Conservation (phyloP, 345 rosid species). For the Brassica cretica region DNA sequence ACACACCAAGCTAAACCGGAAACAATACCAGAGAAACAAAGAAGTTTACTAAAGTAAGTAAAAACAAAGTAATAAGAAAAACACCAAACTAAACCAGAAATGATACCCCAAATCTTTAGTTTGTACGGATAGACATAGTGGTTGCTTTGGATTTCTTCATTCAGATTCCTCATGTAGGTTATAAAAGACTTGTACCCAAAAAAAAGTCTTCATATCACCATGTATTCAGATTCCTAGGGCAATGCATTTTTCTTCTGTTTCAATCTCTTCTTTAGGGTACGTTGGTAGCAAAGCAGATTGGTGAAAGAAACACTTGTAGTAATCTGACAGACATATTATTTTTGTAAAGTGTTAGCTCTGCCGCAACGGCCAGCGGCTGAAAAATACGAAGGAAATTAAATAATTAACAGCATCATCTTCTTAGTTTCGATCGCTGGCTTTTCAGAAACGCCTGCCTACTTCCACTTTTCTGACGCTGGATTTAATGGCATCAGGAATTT, state of each 20-base stretch:
- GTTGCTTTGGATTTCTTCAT: background rate
- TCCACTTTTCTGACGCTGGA: too few relatives aligned
- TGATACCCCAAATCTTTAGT: background rate
- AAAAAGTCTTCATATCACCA: too few relatives aligned
- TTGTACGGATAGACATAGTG: background rate
- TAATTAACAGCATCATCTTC: too few relatives aligned
- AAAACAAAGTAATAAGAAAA: background rate
- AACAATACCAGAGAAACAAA: background rate
- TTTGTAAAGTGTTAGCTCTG: slow-evolving; percentile 40
- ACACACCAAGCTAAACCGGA: too few relatives aligned
- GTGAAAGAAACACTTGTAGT: slow-evolving; percentile 24
- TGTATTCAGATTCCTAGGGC: too few relatives aligned
- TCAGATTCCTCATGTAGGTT: background rate
- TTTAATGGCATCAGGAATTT: too few relatives aligned
- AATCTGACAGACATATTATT: slow-evolving; percentile 32
- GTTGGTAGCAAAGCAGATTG: slow-evolving; percentile 35
- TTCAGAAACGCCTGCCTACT: too few relatives aligned
- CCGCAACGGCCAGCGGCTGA: too few relatives aligned
- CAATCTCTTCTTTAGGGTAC: slow-evolving; percentile 17
- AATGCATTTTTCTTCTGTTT: background rate
- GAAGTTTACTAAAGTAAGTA: background rate
- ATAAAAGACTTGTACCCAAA: background rate
- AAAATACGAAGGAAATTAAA: too few relatives aligned
- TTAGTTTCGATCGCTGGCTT: too few relatives aligned
- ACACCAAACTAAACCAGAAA: background rate